These are phyloP conservation scores for Colletotrichum sp. DNA, from an alignment of 2,329 filamentous ascomycete species.

Conservation along the genomic window DNA sequence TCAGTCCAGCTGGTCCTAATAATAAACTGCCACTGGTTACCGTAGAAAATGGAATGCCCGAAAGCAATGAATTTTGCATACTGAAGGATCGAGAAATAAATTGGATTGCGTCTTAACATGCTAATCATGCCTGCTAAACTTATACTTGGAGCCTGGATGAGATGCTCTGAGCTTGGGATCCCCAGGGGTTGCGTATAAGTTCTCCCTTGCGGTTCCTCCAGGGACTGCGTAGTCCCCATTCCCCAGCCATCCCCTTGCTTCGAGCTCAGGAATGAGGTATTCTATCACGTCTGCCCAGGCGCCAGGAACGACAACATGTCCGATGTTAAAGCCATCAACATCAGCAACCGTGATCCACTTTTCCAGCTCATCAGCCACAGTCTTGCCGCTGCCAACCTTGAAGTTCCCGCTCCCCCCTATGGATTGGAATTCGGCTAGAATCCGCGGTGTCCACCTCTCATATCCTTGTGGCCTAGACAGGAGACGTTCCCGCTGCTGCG, in stretches of 20 bases:
- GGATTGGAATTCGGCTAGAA: not conserved
- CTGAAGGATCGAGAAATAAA: not conserved
- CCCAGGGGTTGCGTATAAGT: not conserved
- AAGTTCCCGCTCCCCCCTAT: not conserved
- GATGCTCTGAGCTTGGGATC: not conserved
- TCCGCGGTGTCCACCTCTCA: slow-evolving; percentile 17
- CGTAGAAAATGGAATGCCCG: not conserved
- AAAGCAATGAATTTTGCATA: not conserved
- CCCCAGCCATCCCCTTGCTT: not conserved
- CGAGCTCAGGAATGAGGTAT: not conserved
- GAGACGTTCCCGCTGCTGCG: not conserved
- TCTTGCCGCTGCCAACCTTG: not conserved
- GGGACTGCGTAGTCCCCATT: not conserved
- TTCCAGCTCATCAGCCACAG: slow-evolving; percentile 12
- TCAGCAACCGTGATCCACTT: not conserved
- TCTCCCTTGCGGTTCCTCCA: not conserved
- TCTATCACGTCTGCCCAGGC: slow-evolving; percentile 8
- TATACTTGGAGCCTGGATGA: not conserved
- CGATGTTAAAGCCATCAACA: slow-evolving; percentile 18
- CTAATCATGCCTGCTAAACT: not conserved
- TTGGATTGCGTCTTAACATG: not conserved
- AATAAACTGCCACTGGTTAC: not conserved
- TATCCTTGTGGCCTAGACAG: not conserved
- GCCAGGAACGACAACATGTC: slow-evolving; percentile 23
- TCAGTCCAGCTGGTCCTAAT: not conserved